Percentiles rank a stretch among this genome's conserved stretches.
phyloP scores from a whole-genome alignment of 1,139 yeast species.

The Geotrichum citri-aurantii region DNA sequence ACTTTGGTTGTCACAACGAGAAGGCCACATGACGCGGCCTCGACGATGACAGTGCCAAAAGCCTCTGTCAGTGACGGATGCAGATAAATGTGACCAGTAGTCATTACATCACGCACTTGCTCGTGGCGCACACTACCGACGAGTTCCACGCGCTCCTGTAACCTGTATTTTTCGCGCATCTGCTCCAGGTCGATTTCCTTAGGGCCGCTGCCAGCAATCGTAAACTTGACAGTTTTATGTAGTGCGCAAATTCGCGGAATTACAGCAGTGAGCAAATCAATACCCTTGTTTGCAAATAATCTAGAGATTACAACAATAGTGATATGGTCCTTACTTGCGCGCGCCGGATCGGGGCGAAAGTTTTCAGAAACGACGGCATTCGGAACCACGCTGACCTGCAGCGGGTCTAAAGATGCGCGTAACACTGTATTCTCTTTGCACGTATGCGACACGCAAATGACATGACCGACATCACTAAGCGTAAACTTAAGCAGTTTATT shows the following conservation, averaged over 20 bases:
- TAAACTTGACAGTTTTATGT: conserved; percentile 62
- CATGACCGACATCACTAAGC: conserved; percentile 81
- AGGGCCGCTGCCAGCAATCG: conserved; percentile 97
- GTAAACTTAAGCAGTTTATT: conserved; percentile 83
- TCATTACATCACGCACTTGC: conserved; percentile 87
- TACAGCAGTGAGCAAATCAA: conserved; percentile 77
- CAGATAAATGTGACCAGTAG: conserved; percentile 85
- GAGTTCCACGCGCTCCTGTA: conserved; percentile 82
- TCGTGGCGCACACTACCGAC: conserved; percentile 90
- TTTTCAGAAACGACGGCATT: conserved; percentile 88
- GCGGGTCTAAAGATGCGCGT: conserved; percentile 76
- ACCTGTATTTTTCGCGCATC: conserved; percentile 79
- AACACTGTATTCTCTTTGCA: conserved; percentile 94
- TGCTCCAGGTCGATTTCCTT: conserved; percentile 89
- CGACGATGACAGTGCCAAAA: conserved; percentile 94
- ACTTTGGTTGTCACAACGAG: conserved; percentile 92
- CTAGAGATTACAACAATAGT: conserved; percentile 90
- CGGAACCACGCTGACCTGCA: conserved; percentile 81
- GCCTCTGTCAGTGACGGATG: conserved; percentile 97
- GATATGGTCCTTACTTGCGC: conserved; percentile 38
- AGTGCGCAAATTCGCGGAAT: conserved; percentile 75
- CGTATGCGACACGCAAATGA: conserved; percentile 92
- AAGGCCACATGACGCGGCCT: conserved; percentile 95
- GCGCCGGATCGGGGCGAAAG: conserved; percentile 54
- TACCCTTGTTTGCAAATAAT: conserved; percentile 93